Evolutionary conservation across 345 rosid species (phyloP), one percentile per base, ranked within the genome.

Genomic region (Bruguiera sexangula): DNA sequence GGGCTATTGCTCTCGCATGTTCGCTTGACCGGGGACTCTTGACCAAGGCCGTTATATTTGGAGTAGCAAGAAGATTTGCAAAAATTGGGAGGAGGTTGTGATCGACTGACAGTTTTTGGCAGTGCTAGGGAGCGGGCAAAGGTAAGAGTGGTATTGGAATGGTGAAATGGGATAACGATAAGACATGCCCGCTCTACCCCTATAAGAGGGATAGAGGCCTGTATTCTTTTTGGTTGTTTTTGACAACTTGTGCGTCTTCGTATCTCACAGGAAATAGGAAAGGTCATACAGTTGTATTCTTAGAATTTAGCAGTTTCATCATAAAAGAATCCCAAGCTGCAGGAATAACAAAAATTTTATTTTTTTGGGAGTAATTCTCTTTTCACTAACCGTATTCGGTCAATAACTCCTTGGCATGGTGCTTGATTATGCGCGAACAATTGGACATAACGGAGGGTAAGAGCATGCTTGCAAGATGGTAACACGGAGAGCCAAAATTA

Each of bases 1-100:
- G 99, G 71, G 99, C 96, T n/a, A 69, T 95, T 61, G 96, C 86
- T 61, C 82, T 95, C 34, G 97, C 99, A 1, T 95, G 96, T 79
- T 76, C 82, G 26, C 81, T 95, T 31, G 99, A 95, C 74, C 84
- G 88, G 68, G 99, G 99, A 21, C 88, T 95, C 69, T 70, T 92
- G 77, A 95, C 96, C 8, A 95, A 95, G 86, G 99, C 99, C 0
- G 83, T 92, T 36, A 86, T 95, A 67, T 95, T 92, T 20, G 99
- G 99, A 68, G 96, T 88, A 31, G 97, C 96, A 31, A 80, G 97
- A 82, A 85, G 96, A 75, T 90, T 92, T 77, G 92, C 94, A 18
- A 88, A 88, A 66, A 81, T 84, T 63, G 93, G 97, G 32, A 88
- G 87, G 79, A 86, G 92, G 83, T 73, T 90, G 78, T 92, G 82